Evolutionary conservation across 768 basidiomycete species (phyloP).

Genomic region (Russula sp.): DNA sequence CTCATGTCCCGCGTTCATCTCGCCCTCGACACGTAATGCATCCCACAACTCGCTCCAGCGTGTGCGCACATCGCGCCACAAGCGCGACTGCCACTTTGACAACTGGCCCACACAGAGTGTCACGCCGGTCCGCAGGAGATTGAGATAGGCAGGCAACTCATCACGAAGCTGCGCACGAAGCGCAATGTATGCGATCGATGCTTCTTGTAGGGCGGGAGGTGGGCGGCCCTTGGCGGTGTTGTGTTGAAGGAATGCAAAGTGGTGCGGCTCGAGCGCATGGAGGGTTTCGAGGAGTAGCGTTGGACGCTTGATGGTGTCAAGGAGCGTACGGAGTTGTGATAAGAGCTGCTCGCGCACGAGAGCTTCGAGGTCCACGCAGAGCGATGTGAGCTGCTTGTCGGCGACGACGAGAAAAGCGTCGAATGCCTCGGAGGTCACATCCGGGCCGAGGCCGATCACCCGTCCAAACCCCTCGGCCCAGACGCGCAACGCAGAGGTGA

Average conservation of each 20-base stretch:
- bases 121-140: constrained; percentile 55
- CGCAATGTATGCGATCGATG: constrained; percentile 72
- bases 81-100: constrained; percentile 50
- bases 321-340: constrained; percentile 50
- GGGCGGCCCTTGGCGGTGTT: constrained; percentile 61
- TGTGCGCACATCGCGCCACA: constrained; percentile 55
- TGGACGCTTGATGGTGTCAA: constrained; percentile 56
- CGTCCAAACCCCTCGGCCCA: constrained; percentile 24
- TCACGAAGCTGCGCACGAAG: constrained; percentile 63
- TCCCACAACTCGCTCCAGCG: constrained; percentile 84
- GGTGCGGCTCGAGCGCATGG: constrained; percentile 65
- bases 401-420: constrained; percentile 51
- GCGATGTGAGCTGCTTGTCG: constrained; percentile 45
- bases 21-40: constrained; percentile 36
- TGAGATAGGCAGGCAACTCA: constrained; percentile 64
- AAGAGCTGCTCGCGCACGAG: constrained; percentile 50
- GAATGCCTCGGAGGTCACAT: constrained; percentile 28
- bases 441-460: constrained; percentile 26
- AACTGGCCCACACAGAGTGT: constrained; percentile 46
- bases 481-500: constrained; percentile 7
- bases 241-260: constrained; percentile 63
- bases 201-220: constrained; percentile 58
- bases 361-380: constrained; percentile 47
- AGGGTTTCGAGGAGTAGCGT: constrained; percentile 63
- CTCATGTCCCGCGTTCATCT: constrained; percentile 49